Percentiles rank a stretch among this genome's conserved stretches.
Evolutionary conservation across 306 rosid genomes (phyloP).

Genomic region (Dryas octopetala): DNA sequence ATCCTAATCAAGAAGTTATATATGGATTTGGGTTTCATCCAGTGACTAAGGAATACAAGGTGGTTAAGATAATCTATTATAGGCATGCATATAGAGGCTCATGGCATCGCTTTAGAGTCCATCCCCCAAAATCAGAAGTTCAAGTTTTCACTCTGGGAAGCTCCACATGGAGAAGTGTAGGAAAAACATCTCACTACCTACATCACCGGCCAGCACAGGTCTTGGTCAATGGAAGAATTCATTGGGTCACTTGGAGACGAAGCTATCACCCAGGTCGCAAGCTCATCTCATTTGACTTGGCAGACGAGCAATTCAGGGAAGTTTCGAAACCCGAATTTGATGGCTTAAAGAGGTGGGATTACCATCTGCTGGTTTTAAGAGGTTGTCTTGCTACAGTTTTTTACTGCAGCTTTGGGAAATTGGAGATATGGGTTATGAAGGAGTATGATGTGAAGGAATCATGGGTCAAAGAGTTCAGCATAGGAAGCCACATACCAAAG

Average conservation of each 20-base stretch:
- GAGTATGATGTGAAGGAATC: constrained; percentile 44
- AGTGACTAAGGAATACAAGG: constrained; percentile 35
- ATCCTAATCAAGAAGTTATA: constrained; percentile 32
- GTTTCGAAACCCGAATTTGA: constrained; percentile 28
- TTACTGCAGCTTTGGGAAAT: constrained; percentile 20
- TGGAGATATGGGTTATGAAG: constrained; percentile 53
- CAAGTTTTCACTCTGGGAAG: constrained; percentile 36
- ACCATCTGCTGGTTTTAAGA: constrained; percentile 32
- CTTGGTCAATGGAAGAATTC: constrained; percentile 44
- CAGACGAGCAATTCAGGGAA: constrained; percentile 36
- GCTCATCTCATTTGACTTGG: constrained; percentile 44
- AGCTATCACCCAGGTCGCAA: constrained; percentile 14
- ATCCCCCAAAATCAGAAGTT: constrained; percentile 23
- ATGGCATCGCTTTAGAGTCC: not conserved
- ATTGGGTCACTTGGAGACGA: constrained; percentile 39
- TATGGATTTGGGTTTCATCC: constrained; percentile 42
- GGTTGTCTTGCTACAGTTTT: constrained; percentile 45
- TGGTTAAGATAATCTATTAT: constrained; percentile 32
- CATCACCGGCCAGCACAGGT: constrained; percentile 35
- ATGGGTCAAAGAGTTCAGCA: constrained; percentile 30
- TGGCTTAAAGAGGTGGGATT: constrained; percentile 22
- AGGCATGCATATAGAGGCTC: not conserved
- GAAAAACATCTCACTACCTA: constrained; percentile 22
- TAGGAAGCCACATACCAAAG: constrained; percentile 31
- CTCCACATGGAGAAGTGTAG: constrained; percentile 46